A percentile compares a stretch with the other conserved stretches of the same genome.
Conservation (phyloP, 139 green algal genomes). For the Chlamydomonas urium region DNA sequence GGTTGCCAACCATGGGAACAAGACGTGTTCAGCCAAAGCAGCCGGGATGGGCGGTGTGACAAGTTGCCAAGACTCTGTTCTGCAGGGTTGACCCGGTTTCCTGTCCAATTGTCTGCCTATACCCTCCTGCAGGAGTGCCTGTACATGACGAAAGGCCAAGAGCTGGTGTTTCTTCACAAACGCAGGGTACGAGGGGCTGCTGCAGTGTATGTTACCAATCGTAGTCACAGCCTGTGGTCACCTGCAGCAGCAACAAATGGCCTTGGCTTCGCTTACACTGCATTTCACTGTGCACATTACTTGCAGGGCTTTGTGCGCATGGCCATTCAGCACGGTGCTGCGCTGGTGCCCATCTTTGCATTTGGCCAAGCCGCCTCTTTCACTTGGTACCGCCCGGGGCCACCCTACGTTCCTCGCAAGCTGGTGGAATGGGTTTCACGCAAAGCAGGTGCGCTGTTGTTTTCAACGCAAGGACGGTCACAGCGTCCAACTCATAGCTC, state of each 20-base stretch:
- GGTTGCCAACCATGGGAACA: too few relatives aligned
- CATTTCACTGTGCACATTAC: too few relatives aligned
- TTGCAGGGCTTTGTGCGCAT: constrained; percentile 20
- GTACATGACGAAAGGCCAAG: constrained; percentile 59
- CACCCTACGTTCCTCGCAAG: constrained; percentile 31
- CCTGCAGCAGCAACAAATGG: too few relatives aligned
- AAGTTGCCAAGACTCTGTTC: too few relatives aligned
- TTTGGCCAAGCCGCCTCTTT: constrained; percentile 83
- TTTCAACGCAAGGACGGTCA: not conserved
- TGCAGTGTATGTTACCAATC: too few relatives aligned
- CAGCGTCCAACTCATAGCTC: too few relatives aligned
- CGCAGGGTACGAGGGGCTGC: constrained; percentile 1
- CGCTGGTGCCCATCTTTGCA: constrained; percentile 70
- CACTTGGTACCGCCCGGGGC: constrained; percentile 47
- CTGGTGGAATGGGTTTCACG: constrained; percentile 14
- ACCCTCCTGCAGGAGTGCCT: constrained; percentile 67
- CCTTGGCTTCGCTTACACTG: too few relatives aligned
- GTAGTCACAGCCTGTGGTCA: too few relatives aligned
- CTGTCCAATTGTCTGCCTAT: too few relatives aligned
- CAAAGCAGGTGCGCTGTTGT: not conserved
- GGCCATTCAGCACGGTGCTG: constrained; percentile 17
- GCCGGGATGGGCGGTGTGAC: too few relatives aligned
- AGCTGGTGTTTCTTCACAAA: constrained; percentile 62
- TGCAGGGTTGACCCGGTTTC: too few relatives aligned
- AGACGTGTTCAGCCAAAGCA: too few relatives aligned